phyloP scores from a whole-genome alignment of 2,329 filamentous ascomycete genomes.

The Aureobasidium sp. region DNA sequence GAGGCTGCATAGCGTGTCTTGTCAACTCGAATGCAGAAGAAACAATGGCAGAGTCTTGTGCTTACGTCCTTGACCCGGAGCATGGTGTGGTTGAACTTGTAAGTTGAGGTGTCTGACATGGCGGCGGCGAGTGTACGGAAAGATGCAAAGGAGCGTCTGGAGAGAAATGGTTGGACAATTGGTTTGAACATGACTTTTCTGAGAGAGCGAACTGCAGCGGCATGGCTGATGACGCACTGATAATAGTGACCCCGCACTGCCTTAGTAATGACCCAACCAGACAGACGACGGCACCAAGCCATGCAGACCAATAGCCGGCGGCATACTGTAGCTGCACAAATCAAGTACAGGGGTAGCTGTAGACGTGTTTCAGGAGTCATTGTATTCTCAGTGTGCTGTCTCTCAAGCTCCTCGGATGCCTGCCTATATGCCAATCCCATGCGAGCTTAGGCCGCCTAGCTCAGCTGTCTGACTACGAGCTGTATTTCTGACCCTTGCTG shows the following conservation, averaged over 20 bases:
- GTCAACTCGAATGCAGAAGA: neutral
- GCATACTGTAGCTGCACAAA: neutral
- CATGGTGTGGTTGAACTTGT: constrained; percentile 56
- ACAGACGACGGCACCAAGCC: neutral
- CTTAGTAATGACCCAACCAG: neutral
- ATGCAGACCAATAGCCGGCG: neutral
- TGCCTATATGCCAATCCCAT: neutral
- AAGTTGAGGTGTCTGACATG: constrained; percentile 52
- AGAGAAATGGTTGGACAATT: neutral
- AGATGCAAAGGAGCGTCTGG: neutral
- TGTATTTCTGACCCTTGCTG: constrained; percentile 6
- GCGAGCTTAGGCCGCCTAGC: neutral
- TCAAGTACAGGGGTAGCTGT: neutral
- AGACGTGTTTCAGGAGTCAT: neutral
- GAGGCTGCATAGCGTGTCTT: constrained; percentile 48
- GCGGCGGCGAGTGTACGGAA: constrained; percentile 15
- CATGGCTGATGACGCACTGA: constrained; percentile 1
- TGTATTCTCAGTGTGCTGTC: neutral
- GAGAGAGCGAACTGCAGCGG: neutral
- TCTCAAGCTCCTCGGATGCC: neutral
- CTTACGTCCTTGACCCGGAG: constrained; percentile 27
- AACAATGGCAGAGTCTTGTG: neutral
- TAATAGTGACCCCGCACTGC: constrained; percentile 1
- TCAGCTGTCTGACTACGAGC: neutral
- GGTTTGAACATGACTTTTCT: constrained; percentile 2